A percentile compares a stretch with the other conserved stretches of the same genome.
These are phyloP conservation scores for Myxozyma sirexii DNA, from an alignment of 805 yeast genomes.

Conservation along the genomic window DNA sequence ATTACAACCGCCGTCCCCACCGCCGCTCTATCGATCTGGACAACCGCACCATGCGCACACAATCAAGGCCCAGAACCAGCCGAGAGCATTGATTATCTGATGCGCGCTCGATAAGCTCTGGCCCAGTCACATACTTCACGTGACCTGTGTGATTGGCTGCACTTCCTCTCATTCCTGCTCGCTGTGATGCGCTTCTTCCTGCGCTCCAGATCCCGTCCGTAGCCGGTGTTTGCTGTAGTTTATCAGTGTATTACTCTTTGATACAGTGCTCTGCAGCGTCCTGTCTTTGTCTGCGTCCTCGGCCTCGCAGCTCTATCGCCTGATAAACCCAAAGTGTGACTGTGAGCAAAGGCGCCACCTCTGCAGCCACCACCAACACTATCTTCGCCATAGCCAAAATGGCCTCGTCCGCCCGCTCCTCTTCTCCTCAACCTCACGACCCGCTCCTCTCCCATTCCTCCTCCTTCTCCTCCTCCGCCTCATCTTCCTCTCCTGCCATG, in stretches of 20 bases:
- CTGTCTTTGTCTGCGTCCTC: no score
- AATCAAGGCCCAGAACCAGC: no score
- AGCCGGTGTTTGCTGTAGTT: neutral
- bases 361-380: conserved; percentile 5
- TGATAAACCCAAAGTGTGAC: neutral
- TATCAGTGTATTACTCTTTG: no score
- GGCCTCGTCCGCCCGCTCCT: conserved; percentile 5
- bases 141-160: neutral
- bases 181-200: neutral
- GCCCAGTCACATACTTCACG: neutral
- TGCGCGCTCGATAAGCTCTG: conserved; percentile 2
- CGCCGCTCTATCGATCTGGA: no score
- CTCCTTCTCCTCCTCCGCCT: conserved; percentile 2
- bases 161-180: neutral
- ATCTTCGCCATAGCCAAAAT: conserved; percentile 3
- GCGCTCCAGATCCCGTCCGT: no score
- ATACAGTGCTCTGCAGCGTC: no score
- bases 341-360: conserved; percentile 7
- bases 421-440: conserved; percentile 14
- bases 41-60: no score
- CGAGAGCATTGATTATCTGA: conserved; percentile 15
- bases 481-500: conserved; percentile 9
- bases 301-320: neutral
- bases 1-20: no score
- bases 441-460: conserved; percentile 9